These are phyloP conservation scores for Serpula lacrymans DNA, from an alignment of 768 basidiomycete species.

Conservation along the genomic window DNA sequence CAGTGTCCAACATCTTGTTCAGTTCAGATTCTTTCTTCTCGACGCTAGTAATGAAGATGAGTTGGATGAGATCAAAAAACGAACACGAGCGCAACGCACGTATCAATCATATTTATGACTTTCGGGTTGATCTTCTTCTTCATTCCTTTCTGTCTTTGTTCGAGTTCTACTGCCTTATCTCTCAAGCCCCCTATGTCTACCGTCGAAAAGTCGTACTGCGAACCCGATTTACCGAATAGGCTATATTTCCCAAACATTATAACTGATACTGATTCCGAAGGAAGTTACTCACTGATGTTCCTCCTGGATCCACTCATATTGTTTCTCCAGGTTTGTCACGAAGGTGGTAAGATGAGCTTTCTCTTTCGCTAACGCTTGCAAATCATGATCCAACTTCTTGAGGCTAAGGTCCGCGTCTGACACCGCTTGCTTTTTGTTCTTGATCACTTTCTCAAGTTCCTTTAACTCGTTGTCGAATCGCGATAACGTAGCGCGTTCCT, in stretches of 20 bases:
- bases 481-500: conserved; percentile 84
- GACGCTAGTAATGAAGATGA: conserved; percentile 47
- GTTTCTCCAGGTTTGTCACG: conserved; percentile 70
- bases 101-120: conserved; percentile 94
- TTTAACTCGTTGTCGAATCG: conserved; percentile 88
- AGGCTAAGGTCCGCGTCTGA: conserved; percentile 62
- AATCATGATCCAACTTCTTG: conserved; percentile 68
- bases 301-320: conserved; percentile 84
- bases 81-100: conserved; percentile 44
- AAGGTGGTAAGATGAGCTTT: conserved; percentile 46
- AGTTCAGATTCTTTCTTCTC: conserved; percentile 90
- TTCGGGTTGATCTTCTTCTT: conserved; percentile 96
- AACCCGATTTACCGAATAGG: conserved; percentile 77
- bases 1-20: conserved; percentile 83
- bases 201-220: conserved; percentile 75
- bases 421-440: conserved; percentile 72
- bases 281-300: conserved; percentile 71
- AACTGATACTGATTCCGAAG: conserved; percentile 1
- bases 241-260: no score
- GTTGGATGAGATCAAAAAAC: conserved; percentile 4
- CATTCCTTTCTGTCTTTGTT: conserved; percentile 76
- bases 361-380: conserved; percentile 63
- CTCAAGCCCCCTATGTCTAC: conserved; percentile 58
- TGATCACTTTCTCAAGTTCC: conserved; percentile 77
- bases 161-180: conserved; percentile 69